Evolutionary conservation across 768 basidiomycete genomes (phyloP).

Genomic region (Phylloporus scabripes): DNA sequence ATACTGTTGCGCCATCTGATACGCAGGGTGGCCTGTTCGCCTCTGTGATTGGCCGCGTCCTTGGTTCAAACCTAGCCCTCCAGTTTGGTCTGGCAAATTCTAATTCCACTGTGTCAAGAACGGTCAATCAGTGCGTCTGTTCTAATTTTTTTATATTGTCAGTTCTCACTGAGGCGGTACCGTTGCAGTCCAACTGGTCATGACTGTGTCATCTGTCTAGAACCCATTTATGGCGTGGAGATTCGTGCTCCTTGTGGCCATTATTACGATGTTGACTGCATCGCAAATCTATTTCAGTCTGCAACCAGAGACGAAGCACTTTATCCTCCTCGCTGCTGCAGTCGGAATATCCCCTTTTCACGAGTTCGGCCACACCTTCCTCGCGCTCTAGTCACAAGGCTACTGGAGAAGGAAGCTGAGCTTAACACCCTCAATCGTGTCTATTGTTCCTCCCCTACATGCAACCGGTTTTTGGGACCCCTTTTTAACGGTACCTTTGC

Average conservation of each 20-base stretch:
- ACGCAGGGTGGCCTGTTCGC: constrained; percentile 21
- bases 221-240: background rate
- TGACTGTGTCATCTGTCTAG: constrained; percentile 31
- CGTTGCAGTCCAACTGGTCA: constrained; percentile 14
- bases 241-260: constrained; percentile 29
- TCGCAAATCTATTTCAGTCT: constrained; percentile 31
- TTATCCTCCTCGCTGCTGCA: constrained; percentile 39
- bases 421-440: constrained; percentile 32
- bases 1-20: background rate
- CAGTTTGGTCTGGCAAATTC: background rate
- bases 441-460: constrained; percentile 33
- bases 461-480: constrained; percentile 35
- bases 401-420: constrained; percentile 27
- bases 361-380: constrained; percentile 24
- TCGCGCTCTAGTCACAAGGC: constrained; percentile 12
- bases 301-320: constrained; percentile 36
- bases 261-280: constrained; percentile 32
- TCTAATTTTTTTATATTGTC: background rate
- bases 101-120: background rate
- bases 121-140: background rate
- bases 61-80: background rate
- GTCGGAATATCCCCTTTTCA: constrained; percentile 24
- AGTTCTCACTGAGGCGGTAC: background rate
- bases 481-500: constrained; percentile 24
- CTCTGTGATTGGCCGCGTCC: constrained; percentile 5